A percentile compares a stretch with the other conserved stretches of the same genome.
Evolutionary conservation across 140 eudicot species (phyloP).

Genomic region (Bidens hawaiensis): DNA sequence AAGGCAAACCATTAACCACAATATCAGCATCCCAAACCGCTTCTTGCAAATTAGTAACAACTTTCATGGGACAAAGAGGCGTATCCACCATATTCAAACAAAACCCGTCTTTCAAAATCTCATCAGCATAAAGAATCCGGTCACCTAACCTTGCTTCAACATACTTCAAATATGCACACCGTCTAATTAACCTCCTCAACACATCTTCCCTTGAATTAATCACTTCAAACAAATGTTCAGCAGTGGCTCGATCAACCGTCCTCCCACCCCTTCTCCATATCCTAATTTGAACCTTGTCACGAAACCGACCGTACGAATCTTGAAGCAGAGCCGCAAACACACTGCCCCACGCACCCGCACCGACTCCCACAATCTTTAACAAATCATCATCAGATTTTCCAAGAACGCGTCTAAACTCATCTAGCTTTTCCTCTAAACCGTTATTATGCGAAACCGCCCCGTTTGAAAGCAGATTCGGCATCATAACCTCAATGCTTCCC

Average conservation of each 20-base stretch:
- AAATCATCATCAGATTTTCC: slow-evolving; percentile 77
- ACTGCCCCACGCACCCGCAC: slow-evolving; percentile 98
- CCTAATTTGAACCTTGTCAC: slow-evolving; percentile 32
- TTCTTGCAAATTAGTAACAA: slow-evolving; percentile 85
- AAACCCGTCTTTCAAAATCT: slow-evolving; percentile 88
- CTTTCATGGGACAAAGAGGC: slow-evolving; percentile 84
- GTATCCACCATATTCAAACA: slow-evolving; percentile 86
- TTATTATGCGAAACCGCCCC: slow-evolving; percentile 27
- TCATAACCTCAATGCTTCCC: slow-evolving; percentile 25
- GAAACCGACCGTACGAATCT: slow-evolving; percentile 48
- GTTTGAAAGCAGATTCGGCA: slow-evolving; percentile 21
- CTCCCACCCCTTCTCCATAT: slow-evolving; percentile 33
- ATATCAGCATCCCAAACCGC: slow-evolving; percentile 85
- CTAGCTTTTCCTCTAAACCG: slow-evolving; percentile 49
- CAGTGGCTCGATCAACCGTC: slow-evolving; percentile 33
- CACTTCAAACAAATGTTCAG: slow-evolving; percentile 73
- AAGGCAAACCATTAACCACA: slow-evolving; percentile 72
- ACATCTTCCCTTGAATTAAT: slow-evolving; percentile 84
- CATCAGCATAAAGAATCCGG: slow-evolving; percentile 65
- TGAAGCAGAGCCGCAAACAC: slow-evolving; percentile 82
- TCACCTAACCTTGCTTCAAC: slow-evolving; percentile 86
- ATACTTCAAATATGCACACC: slow-evolving; percentile 84
- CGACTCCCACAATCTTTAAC: slow-evolving; percentile 72
- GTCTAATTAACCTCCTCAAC: slow-evolving; percentile 75
- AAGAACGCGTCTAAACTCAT: slow-evolving; percentile 57